A percentile compares a stretch with the other conserved stretches of the same genome.
Conservation (phyloP, 805 yeast genomes). For the Candida boleticola region DNA sequence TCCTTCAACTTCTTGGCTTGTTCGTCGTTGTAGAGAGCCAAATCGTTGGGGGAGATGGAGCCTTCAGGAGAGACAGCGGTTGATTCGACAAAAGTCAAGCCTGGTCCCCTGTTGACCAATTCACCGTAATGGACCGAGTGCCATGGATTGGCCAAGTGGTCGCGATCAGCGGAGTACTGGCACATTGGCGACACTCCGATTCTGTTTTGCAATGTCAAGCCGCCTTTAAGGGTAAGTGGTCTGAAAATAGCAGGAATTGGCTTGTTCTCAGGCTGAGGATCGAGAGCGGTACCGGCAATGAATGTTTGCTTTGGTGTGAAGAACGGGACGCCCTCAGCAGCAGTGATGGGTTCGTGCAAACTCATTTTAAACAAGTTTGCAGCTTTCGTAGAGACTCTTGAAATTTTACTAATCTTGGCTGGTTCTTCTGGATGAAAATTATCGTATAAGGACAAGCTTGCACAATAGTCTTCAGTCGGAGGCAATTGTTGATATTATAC, state of each 20-base stretch:
- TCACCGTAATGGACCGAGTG: slow-evolving; percentile 51
- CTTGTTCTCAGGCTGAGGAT: slow-evolving; percentile 12
- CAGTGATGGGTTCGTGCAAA: neutral
- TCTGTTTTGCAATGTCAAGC: slow-evolving; percentile 46
- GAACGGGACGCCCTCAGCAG: neutral
- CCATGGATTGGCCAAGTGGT: slow-evolving; percentile 43
- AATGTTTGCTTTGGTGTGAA: slow-evolving; percentile 9
- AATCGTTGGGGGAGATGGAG: slow-evolving; percentile 41
- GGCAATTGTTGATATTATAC: too few species aligned
- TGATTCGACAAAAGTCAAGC: slow-evolving; percentile 48
- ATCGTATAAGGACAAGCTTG: too few species aligned
- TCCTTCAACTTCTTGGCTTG: slow-evolving; percentile 41
- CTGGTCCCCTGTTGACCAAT: slow-evolving; percentile 48
- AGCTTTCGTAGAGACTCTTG: too few species aligned
- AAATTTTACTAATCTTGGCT: too few species aligned
- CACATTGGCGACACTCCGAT: slow-evolving; percentile 60
- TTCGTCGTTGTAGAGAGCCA: slow-evolving; percentile 51
- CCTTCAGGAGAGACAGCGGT: slow-evolving; percentile 41
- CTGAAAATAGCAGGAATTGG: slow-evolving; percentile 38
- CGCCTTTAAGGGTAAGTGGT: slow-evolving; percentile 42
- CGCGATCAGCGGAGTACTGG: slow-evolving; percentile 41
- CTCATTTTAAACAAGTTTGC: neutral
- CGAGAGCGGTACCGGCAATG: slow-evolving; percentile 34
- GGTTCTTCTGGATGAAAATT: too few species aligned
- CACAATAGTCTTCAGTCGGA: too few species aligned